phyloP scores from a whole-genome alignment of 1,284 basidiomycete genomes.

The Apiotrichum sp. region DNA sequence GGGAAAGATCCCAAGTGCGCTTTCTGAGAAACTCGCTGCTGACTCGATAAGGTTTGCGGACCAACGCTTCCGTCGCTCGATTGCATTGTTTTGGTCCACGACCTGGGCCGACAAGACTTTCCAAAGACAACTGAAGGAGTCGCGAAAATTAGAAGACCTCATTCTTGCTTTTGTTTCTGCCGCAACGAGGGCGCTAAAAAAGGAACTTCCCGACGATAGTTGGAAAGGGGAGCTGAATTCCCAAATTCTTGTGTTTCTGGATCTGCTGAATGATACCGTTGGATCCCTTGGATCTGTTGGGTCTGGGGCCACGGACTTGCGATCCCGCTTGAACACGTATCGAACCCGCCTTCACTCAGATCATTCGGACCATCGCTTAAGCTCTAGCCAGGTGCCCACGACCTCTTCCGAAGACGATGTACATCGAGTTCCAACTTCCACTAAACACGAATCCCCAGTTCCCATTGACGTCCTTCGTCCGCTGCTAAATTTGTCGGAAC shows the following conservation, averaged over 20 bases:
- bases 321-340: constrained; percentile 9
- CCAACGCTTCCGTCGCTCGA: constrained; percentile 74
- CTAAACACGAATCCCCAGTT: neutral
- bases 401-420: neutral
- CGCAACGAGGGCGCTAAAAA: constrained; percentile 74
- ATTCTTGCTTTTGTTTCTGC: constrained; percentile 92
- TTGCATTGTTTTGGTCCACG: constrained; percentile 77
- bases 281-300: constrained; percentile 64
- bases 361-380: constrained; percentile 4
- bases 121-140: constrained; percentile 85
- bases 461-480: constrained; percentile 44
- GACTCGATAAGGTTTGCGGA: constrained; percentile 64
- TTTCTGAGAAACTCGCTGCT: neutral
- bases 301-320: constrained; percentile 76
- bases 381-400: neutral
- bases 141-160: constrained; percentile 92
- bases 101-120: constrained; percentile 78
- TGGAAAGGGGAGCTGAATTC: constrained; percentile 91
- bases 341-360: constrained; percentile 8
- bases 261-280: constrained; percentile 74
- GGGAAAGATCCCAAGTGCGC: constrained; percentile 73
- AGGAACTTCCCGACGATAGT: constrained; percentile 65
- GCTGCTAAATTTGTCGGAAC: constrained; percentile 1
- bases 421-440: neutral
- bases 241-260: constrained; percentile 81